These are phyloP conservation scores for Stagonosporopsis cucurbitacearum DNA, from an alignment of 2,329 filamentous ascomycete genomes.

Conservation along the genomic window DNA sequence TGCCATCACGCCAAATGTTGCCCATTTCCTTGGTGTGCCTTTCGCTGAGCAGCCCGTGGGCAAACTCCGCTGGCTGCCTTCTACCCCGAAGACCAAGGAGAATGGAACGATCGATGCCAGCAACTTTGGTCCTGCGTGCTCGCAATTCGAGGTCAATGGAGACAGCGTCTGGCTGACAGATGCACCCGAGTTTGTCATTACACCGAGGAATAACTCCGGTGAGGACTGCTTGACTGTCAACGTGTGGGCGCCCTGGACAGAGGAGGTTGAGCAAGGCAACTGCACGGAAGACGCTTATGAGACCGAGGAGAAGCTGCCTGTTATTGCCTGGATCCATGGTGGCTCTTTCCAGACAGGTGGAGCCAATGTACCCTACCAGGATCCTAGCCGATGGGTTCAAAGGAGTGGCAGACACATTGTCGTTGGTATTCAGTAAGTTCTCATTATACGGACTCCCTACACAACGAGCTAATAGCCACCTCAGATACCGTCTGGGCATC, in stretches of 20 bases:
- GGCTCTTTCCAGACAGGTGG: slow-evolving; percentile 56
- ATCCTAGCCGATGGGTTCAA: slow-evolving; percentile 37
- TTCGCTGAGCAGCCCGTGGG: slow-evolving; percentile 47
- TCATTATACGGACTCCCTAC: too few species aligned
- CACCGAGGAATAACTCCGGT: slow-evolving; percentile 28
- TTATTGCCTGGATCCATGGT: slow-evolving; percentile 58
- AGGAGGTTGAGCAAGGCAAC: slow-evolving; percentile 5
- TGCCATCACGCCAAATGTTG: slow-evolving; percentile 44
- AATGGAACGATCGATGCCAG: slow-evolving; percentile 34
- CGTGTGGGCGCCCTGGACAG: slow-evolving; percentile 52
- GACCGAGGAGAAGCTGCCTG: slow-evolving; percentile 45
- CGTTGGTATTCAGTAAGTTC: slow-evolving; percentile 39
- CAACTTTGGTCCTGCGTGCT: slow-evolving; percentile 38
- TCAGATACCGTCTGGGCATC: slow-evolving; percentile 48
- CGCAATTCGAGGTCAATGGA: slow-evolving; percentile 28
- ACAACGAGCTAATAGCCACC: not conserved
- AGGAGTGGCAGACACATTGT: slow-evolving; percentile 48
- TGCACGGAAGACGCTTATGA: slow-evolving; percentile 14
- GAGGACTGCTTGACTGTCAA: slow-evolving; percentile 58
- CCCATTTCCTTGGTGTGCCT: slow-evolving; percentile 49
- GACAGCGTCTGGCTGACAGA: slow-evolving; percentile 34
- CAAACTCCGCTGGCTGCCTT: slow-evolving; percentile 43
- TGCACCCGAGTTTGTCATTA: slow-evolving; percentile 33
- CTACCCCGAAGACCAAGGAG: slow-evolving; percentile 27
- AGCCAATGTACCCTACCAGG: slow-evolving; percentile 51